Percentiles rank a stretch among this genome's conserved stretches.
Conservation (phyloP, 192 early-diverging fungal species). For the Mortierella claussenii region DNA sequence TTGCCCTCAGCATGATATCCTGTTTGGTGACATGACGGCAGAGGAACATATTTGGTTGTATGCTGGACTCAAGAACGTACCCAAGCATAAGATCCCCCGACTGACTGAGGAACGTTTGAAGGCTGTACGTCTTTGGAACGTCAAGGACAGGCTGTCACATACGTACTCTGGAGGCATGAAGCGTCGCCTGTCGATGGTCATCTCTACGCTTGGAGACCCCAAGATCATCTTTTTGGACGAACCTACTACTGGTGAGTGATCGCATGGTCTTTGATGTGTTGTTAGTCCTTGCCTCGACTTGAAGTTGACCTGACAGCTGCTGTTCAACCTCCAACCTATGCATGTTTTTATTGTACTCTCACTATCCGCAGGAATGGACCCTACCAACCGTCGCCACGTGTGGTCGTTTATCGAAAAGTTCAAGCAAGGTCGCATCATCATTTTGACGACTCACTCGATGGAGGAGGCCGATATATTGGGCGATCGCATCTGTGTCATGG, state of each 20-base stretch:
- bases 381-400: constrained; percentile 80
- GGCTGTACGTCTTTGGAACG: constrained; percentile 74
- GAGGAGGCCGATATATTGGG: constrained; percentile 74
- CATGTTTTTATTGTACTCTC: too few relatives aligned
- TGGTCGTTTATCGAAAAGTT: constrained; percentile 85
- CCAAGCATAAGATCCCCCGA: constrained; percentile 55
- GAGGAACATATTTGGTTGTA: constrained; percentile 78
- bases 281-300: constrained; percentile 1
- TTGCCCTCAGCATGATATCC: constrained; percentile 81
- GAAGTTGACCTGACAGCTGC: too few relatives aligned
- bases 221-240: constrained; percentile 77
- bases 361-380: constrained; percentile 78
- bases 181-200: constrained; percentile 74
- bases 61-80: constrained; percentile 81
- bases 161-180: constrained; percentile 85
- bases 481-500: constrained; percentile 75
- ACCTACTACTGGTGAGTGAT: constrained; percentile 57
- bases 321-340: too few relatives aligned
- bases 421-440: constrained; percentile 75
- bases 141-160: constrained; percentile 68
- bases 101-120: constrained; percentile 75
- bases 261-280: background rate
- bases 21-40: constrained; percentile 81
- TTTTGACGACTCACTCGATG: constrained; percentile 81
- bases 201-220: constrained; percentile 80